phyloP scores from a whole-genome alignment of 2,329 filamentous ascomycete species.

The Bipolaris gigantea region DNA sequence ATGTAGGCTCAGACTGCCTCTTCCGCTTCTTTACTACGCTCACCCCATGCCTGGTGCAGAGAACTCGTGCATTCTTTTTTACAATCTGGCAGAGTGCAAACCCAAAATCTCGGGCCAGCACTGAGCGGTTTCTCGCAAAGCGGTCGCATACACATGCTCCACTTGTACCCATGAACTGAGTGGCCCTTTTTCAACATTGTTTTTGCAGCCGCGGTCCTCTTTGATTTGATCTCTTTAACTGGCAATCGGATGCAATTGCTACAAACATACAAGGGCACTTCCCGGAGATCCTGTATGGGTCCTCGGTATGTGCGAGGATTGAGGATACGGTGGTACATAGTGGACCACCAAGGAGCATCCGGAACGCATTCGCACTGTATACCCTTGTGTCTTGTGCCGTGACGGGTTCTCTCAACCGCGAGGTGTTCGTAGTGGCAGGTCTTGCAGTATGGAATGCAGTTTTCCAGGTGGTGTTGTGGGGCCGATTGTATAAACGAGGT shows the following conservation, averaged over 20 bases:
- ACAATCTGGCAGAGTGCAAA: constrained; percentile 17
- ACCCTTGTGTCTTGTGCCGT: neutral
- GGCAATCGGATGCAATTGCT: constrained; percentile 13
- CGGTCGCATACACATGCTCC: constrained; percentile 11
- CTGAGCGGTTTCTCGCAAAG: constrained; percentile 17
- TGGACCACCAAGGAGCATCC: neutral
- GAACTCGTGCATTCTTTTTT: constrained; percentile 18
- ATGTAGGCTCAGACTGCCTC: neutral
- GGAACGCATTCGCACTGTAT: constrained; percentile 23
- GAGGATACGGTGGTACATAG: constrained; percentile 1
- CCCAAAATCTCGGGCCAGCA: constrained; percentile 30
- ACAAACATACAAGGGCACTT: constrained; percentile 13
- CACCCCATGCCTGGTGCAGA: constrained; percentile 17
- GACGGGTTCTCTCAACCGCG: neutral
- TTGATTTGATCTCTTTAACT: constrained; percentile 10
- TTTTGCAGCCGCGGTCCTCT: constrained; percentile 15
- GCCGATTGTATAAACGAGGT: constrained; percentile 11
- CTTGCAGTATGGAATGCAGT: constrained; percentile 28
- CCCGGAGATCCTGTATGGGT: neutral
- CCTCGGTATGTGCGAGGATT: neutral
- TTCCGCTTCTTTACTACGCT: neutral
- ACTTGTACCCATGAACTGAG: constrained; percentile 8
- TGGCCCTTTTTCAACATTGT: constrained; percentile 17
- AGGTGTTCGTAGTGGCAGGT: constrained; percentile 22
- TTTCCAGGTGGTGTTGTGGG: constrained; percentile 23